Conservation (phyloP, 106 monocot genomes). For the Dendrobium nobile region DNA sequence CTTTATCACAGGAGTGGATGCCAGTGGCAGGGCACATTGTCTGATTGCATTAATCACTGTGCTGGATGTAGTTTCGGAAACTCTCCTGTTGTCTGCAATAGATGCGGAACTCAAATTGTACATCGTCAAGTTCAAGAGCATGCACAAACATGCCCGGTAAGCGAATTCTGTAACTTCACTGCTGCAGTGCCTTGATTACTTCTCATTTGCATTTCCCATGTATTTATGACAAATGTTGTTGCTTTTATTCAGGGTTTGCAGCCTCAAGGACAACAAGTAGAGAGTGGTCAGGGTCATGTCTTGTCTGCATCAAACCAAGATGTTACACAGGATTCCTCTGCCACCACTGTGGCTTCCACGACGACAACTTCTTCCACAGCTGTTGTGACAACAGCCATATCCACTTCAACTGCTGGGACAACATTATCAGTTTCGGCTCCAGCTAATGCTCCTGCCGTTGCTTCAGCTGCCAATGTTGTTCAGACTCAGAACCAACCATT, state of each 20-base stretch:
- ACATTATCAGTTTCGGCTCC: constrained; percentile 6
- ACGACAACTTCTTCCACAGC: background rate
- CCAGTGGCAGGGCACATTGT: constrained; percentile 84
- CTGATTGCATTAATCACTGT: constrained; percentile 73
- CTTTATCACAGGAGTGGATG: constrained; percentile 84
- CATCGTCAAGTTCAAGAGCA: constrained; percentile 98
- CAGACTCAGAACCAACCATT: constrained; percentile 24
- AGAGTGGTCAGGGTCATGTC: constrained; percentile 31
- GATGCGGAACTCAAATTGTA: constrained; percentile 85
- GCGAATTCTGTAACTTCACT: constrained; percentile 11
- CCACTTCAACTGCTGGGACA: constrained; percentile 15
- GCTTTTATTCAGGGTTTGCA: constrained; percentile 57
- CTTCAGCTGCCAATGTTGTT: constrained; percentile 14
- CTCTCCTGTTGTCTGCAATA: constrained; percentile 92
- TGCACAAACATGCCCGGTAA: constrained; percentile 86
- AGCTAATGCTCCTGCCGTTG: constrained; percentile 6
- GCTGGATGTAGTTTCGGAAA: constrained; percentile 77
- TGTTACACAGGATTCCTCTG: constrained; percentile 28
- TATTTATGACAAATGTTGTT: background rate
- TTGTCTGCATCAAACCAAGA: constrained; percentile 21
- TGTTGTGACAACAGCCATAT: constrained; percentile 11
- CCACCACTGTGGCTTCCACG: constrained; percentile 8
- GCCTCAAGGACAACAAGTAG: constrained; percentile 62
- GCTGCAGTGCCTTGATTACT: background rate
- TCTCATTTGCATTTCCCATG: background rate